Evolutionary conservation across 306 rosid species (phyloP).

Genomic region (Delonix regia): DNA sequence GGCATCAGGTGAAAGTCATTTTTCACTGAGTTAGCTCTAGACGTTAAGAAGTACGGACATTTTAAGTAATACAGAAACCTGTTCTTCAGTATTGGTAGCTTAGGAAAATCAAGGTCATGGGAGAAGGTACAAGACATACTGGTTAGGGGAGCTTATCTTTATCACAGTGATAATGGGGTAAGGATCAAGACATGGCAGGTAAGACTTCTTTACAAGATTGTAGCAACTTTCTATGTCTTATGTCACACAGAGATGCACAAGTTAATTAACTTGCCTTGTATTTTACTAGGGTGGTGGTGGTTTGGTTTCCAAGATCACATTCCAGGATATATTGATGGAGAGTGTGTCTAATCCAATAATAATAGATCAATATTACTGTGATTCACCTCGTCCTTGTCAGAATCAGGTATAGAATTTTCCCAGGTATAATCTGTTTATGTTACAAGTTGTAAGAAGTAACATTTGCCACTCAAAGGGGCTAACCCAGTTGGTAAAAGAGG

Average conservation of each 20-base stretch:
- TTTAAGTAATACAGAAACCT: constrained; percentile 29
- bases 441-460: background rate
- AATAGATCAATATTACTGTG: constrained; percentile 71
- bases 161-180: constrained; percentile 74
- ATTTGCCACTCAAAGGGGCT: background rate
- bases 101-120: constrained; percentile 76
- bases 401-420: constrained; percentile 53
- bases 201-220: constrained; percentile 11
- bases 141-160: constrained; percentile 68
- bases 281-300: constrained; percentile 68
- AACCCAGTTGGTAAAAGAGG: background rate
- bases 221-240: background rate
- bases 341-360: constrained; percentile 70
- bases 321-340: constrained; percentile 55
- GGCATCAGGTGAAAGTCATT: constrained; percentile 77
- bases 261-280: background rate
- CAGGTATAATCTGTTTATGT: background rate
- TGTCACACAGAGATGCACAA: background rate
- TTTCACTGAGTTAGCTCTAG: constrained; percentile 13
- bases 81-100: constrained; percentile 87
- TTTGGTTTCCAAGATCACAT: constrained; percentile 48
- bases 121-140: constrained; percentile 61
- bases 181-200: constrained; percentile 97
- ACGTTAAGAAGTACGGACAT: background rate
- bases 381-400: constrained; percentile 48